Evolutionary conservation across 2,329 filamentous ascomycete species (phyloP), one percentile per base, ranked within the genome.

Genomic region (Xylaria sp.): DNA sequence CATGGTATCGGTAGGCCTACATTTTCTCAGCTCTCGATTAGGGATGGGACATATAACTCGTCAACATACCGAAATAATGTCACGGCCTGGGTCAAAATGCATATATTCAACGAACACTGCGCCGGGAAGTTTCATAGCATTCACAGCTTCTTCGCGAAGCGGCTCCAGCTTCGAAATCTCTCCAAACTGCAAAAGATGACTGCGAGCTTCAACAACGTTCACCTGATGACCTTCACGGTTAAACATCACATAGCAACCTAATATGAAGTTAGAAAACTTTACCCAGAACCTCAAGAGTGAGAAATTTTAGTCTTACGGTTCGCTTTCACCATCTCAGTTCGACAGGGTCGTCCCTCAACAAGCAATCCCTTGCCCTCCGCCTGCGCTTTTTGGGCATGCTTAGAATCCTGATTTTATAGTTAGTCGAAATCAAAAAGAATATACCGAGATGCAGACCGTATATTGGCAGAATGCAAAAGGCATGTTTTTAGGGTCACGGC

Each of bases 401-500:
- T 76, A 37, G 83, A 79, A 13, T 81, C 83, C 87, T 89, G 69
- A 29, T 12, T 18, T 16, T 2, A 10, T 21, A 65, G 58, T 83
- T 62, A 82, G 75, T 58, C 12, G 59, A 61, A 5, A 5, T 18
- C n/a, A 8, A 12, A 27, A 40, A 4, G 40, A 16, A 27, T 37
- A 29, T 18, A 47, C 1, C 44, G 29, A 16, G 21, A 8, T 58
- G 79, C 85, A 81, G 75, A 89, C 88, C 1, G 86, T 89, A 73
- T 83, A 91, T 73, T 91, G 89, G 25, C 84, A 85, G 72, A 91
- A 91, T 0, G 88, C 88, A 74, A 88, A 90, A 0, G 89, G 89
- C 86, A 91, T 90, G 47, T 86, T 82, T 16, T 78, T 78, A 12
- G 67, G 69, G 72, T 91, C 88, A 21, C 89, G 86, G 44, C 87